These are phyloP conservation scores for Talaromyces nanjingensis DNA, from an alignment of 495 filamentous ascomycete genomes.

Conservation along the genomic window DNA sequence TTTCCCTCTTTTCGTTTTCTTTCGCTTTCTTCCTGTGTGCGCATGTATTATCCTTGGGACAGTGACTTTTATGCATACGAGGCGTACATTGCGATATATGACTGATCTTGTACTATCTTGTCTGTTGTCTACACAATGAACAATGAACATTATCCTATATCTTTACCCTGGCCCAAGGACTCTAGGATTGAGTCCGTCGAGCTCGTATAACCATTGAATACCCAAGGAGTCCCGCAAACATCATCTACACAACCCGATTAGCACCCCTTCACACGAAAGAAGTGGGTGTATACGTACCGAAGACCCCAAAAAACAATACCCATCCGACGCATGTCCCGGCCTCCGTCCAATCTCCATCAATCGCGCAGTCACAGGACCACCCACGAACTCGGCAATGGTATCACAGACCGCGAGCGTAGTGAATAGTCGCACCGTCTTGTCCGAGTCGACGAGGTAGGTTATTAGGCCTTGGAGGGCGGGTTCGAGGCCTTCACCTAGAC, in stretches of 20 bases:
- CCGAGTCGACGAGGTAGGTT: neutral
- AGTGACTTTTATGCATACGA: slow-evolving; percentile 1
- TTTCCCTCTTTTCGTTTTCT: neutral
- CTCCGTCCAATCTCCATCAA: neutral
- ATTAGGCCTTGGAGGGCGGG: neutral
- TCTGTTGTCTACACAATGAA: neutral
- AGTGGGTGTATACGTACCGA: neutral
- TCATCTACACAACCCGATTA: neutral
- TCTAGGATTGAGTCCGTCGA: neutral
- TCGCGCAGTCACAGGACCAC: neutral
- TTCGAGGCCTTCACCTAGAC: neutral
- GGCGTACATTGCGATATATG: neutral
- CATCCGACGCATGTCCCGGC: neutral
- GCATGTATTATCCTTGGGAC: neutral
- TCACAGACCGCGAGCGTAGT: neutral
- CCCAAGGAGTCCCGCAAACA: neutral
- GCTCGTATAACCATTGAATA: neutral
- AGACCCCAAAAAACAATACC: neutral
- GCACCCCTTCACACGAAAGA: no score
- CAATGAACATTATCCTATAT: neutral
- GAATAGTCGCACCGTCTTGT: neutral
- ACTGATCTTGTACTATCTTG: slow-evolving; percentile 7
- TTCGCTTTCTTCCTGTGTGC: neutral
- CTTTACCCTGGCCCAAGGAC: neutral
- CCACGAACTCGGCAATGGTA: neutral